Conservation (phyloP, 2,329 filamentous ascomycete genomes). For the Clonostachys chloroleuca region DNA sequence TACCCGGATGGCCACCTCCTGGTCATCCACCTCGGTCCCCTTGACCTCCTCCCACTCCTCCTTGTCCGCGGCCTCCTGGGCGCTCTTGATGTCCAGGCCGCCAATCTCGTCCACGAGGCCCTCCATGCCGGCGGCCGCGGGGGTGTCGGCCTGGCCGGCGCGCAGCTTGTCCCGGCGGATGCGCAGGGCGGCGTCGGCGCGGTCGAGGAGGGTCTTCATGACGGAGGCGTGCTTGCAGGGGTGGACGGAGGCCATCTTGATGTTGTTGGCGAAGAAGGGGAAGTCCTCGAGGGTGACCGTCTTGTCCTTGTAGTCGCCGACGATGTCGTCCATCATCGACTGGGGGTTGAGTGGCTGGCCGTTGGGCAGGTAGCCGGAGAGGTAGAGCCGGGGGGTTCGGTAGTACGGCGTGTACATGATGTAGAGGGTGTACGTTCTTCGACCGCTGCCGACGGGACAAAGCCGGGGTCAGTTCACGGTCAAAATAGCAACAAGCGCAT, state of each 20-base stretch:
- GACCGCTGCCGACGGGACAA: conserved; percentile 47
- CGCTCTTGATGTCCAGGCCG: conserved; percentile 53
- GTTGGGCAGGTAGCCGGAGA: conserved; percentile 80
- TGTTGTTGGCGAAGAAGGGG: conserved; percentile 82
- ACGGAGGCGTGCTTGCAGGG: conserved; percentile 96
- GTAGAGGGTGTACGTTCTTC: conserved; percentile 95
- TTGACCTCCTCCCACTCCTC: conserved; percentile 65
- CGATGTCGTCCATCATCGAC: conserved; percentile 94
- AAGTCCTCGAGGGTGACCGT: conserved; percentile 98
- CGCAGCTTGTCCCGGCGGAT: conserved; percentile 79
- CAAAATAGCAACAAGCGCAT: no score
- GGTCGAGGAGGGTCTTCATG: conserved; percentile 96
- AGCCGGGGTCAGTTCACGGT: no score
- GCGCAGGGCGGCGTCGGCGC: conserved; percentile 89
- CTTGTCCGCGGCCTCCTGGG: conserved; percentile 45
- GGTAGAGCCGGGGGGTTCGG: conserved; percentile 89
- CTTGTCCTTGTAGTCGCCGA: conserved; percentile 97
- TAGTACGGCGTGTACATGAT: conserved; percentile 98
- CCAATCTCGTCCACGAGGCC: conserved; percentile 80
- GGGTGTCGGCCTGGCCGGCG: conserved; percentile 40
- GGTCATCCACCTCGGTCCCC: conserved; percentile 58
- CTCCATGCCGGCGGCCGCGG: conserved; percentile 62
- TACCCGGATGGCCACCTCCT: conserved; percentile 76
- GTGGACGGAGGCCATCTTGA: conserved; percentile 96
- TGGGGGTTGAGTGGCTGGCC: conserved; percentile 79